These are phyloP conservation scores for Inonotus hispidus DNA, from an alignment of 1,284 basidiomycete species.

Conservation along the genomic window DNA sequence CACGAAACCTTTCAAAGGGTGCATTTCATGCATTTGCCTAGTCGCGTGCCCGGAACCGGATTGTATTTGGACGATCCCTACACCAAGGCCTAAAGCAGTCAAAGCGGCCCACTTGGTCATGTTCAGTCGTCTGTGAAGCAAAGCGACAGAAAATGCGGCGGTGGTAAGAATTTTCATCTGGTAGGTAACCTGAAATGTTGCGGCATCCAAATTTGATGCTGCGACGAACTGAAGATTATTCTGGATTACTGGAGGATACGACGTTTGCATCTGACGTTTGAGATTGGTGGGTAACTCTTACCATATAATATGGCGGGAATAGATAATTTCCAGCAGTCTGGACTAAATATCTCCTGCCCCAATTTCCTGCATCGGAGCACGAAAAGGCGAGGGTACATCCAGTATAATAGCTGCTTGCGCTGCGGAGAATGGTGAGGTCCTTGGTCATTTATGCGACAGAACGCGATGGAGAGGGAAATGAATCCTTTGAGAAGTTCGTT, in stretches of 20 bases:
- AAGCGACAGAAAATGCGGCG: conserved; percentile 83
- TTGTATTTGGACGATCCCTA: conserved; percentile 90
- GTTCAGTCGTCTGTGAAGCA: conserved; percentile 73
- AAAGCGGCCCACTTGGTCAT: conserved; percentile 81
- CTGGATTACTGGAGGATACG: conserved; percentile 65
- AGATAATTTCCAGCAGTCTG: conserved; percentile 94
- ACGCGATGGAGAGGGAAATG: conserved; percentile 79
- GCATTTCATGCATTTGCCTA: conserved; percentile 42
- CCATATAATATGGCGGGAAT: conserved; percentile 91
- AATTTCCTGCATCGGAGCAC: conserved; percentile 48
- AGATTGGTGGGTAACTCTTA: conserved; percentile 16
- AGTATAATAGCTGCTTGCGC: conserved; percentile 10
- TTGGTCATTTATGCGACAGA: conserved; percentile 41
- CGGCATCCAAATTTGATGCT: conserved; percentile 84
- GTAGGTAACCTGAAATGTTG: conserved; percentile 89
- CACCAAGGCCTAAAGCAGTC: conserved; percentile 80
- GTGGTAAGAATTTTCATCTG: conserved; percentile 97
- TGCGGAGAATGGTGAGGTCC: conserved; percentile 30
- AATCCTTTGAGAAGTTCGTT: conserved; percentile 91
- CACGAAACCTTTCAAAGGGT: conserved; percentile 56
- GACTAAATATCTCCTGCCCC: conserved; percentile 58
- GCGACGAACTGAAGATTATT: conserved; percentile 96
- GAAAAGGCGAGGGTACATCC: conserved; percentile 30
- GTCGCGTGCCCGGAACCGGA: conserved; percentile 23
- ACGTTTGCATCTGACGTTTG: neutral